Base-by-base conservation (phyloP, 2,329 filamentous ascomycete species). In the Sphaerulina musiva region DNA sequence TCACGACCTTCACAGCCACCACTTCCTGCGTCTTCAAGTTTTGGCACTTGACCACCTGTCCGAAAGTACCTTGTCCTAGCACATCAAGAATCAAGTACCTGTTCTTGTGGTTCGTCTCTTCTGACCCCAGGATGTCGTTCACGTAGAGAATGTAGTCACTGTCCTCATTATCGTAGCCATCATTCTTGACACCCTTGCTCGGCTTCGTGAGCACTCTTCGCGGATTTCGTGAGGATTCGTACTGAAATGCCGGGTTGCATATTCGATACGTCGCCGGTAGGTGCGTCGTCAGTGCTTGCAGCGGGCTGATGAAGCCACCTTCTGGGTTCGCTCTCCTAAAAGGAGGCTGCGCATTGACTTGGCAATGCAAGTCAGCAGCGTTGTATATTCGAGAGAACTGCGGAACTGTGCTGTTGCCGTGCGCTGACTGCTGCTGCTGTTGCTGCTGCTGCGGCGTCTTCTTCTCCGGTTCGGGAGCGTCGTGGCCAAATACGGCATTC, bases 101-200 rank as follows among this genome's bases (percentile, higher is more conserved):
- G 67, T 97, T 97, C 88, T 97, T 98, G 77, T 98, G 93, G 40
- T 93, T 93, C 59, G 92, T 92, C 72, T 98, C 93, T 73, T 98
- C 93, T 11, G 92, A 97, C 8, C 93, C 93, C 51, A 98, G 77
- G 60, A 98, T 98, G 70, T 98, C 93, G 71, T 98, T 98, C 65
- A 98, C 93, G 66, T 97, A 98, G 63, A 98, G 82, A 67, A 98
- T 98, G 69, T 98, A 98, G 69, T 98, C 93, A 71, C 93, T 97
- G 64, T 98, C 93, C 70, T 98, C 93, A 64, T 98, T 98, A 69
- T 98, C 93, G 68, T 93, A 98, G 3, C 93, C 93, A 74, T 98
- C 93, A 68, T 98, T 98, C 79, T 98, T 98, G 59, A 88, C 83
- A 11, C 93, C 93, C 74, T 98, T 98, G 80, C 93, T 97, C 6